Evolutionary conservation across 768 basidiomycete genomes (phyloP), one percentile per base, ranked within the genome.

Genomic region (Boletus rubroflammeus): DNA sequence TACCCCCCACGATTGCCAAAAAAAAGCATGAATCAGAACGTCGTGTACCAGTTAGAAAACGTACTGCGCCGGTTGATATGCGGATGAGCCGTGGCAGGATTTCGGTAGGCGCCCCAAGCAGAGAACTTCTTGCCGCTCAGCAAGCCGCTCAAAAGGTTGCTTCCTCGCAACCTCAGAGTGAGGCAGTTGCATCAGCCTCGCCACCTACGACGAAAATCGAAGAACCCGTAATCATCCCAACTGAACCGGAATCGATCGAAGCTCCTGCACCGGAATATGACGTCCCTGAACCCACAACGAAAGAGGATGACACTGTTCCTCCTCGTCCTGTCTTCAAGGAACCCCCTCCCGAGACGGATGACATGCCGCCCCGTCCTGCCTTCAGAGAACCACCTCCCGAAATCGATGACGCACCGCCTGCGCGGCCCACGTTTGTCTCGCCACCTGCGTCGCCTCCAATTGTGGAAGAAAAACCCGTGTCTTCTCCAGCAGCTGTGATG

Each of bases 21-120:
- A 96, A 95, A 76, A 90, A 88, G 63, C 84, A 85, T 23, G 93
- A 95, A 63, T 86, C 90, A 0, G 93, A 91, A 60, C 85, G 94
- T 43, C 90, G 85, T 56, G 77, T 90, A 42, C 94, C 91, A 13
- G 66, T 85, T 23, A 80, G 93, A 39, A 95, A 94, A 65, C 88
- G 90, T 50, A 96, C 94, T 3, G 87, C 88, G 0, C 86, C 86
- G 0, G 74, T 95, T 43, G 94, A 97, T 68, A 87, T 94, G 84
- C 86, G 93, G 44, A 78, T 92, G 69, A 92, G 86, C 60, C 80
- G 93, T 57, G 82, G 83, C 60, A 80, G 80, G 52, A 82, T 96
- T 50, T 86, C 88, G 3, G 78, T 81, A 3, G 88, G 85, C 25
- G 79, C 80, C 4, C 87, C 93, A 57, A 74, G 83, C 3, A 78